phyloP scores from a whole-genome alignment of 1,139 yeast species.

The Debaryomyces subglobosus region DNA sequence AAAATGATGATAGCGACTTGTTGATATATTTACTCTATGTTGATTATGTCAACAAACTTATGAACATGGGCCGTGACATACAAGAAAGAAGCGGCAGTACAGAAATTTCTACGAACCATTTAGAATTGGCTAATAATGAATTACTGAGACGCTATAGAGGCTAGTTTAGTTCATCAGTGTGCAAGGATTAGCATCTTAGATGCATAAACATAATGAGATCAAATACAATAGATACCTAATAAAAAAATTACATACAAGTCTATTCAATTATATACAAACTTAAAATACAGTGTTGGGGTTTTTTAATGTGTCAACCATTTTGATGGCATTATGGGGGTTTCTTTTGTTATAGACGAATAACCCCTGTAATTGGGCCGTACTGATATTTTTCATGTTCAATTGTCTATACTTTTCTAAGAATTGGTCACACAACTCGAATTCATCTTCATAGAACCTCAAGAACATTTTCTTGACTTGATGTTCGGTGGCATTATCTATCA shows the following conservation, averaged over 20 bases:
- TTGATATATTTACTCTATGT: conserved; percentile 52
- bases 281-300: conserved; percentile 37
- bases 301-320: conserved; percentile 54
- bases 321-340: conserved; percentile 75
- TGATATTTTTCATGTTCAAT: conserved; percentile 58
- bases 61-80: conserved; percentile 30
- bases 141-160: conserved; percentile 34
- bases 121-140: conserved; percentile 25
- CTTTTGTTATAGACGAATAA: conserved; percentile 90
- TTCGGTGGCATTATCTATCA: conserved; percentile 82
- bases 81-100: conserved; percentile 11
- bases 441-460: conserved; percentile 78
- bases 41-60: conserved; percentile 44
- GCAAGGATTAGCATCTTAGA: not conserved
- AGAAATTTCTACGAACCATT: conserved; percentile 19
- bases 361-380: conserved; percentile 96
- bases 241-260: conserved; percentile 1
- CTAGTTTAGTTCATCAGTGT: conserved; percentile 11
- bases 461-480: conserved; percentile 85
- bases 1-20: conserved; percentile 46
- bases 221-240: not conserved
- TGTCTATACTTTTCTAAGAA: conserved; percentile 58
- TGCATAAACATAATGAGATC: not conserved
- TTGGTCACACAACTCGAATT: conserved; percentile 57
- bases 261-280: conserved; percentile 9